Evolutionary conservation across 2,329 filamentous ascomycete species (phyloP), one percentile per base, ranked within the genome.

Genomic region (Teratosphaeria epicoccoides): DNA sequence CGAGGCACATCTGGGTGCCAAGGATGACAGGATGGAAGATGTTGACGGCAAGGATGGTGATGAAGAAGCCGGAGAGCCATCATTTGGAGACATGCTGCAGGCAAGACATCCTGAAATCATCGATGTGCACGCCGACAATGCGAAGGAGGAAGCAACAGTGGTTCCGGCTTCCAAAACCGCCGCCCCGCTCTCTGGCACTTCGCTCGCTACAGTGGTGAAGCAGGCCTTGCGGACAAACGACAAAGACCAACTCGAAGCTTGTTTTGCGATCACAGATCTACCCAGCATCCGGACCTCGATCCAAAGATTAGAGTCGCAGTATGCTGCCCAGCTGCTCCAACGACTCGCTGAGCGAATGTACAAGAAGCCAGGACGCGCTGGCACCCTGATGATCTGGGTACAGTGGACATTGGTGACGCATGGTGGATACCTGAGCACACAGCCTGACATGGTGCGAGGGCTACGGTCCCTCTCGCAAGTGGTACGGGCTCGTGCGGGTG

Each of bases 181-280:
- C 53, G 22, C 14, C 5, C 25, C 14, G 25, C 25, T 28, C 12
- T 46, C 44, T 14, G 11, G 23, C 11, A 83, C 88, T 53, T 95
- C 91, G 6, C 80, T 98, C 48, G 85, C 87, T 46, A 95, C 88
- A 4, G 88, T 96, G n/a, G 83, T 98, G 54, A 84, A 89, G 12
- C 91, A 97, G 70, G 88, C 93, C 5, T 83, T 98, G 52, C 86
- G 85, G 63, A 96, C 90, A 55, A 93, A 96, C 70, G 93, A 98
- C 72, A 79, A 80, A 56, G 83, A 85, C 57, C 84, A 96, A 49
- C 83, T 98, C 61, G 91, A 97, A 74, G 89, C 88, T 0, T 97
- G 91, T 70, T 81, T 98, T 62, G 86, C 88, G 63, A 85, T 85
- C 14, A 83, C 80, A 50, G 87, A 96, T 66, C 71, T 83, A 45